Percentiles rank a stretch among this genome's conserved stretches.
Conservation (phyloP, 768 basidiomycete species). For the Steccherinum ochraceum region DNA sequence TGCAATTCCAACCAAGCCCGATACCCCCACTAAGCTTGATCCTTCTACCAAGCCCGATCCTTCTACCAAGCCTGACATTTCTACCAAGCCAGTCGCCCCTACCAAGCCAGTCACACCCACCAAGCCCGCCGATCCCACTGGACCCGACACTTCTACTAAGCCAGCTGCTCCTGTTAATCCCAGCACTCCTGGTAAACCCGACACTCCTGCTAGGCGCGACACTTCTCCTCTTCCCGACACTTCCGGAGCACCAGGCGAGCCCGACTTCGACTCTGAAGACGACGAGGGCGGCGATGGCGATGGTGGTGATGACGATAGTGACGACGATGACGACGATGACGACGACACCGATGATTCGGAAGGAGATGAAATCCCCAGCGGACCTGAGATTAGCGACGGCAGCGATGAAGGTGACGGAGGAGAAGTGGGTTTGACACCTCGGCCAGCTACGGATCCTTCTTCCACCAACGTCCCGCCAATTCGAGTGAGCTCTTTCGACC, state of each 20-base stretch:
- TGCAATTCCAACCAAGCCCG: neutral
- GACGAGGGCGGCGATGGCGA: neutral
- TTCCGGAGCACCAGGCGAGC: too few relatives aligned
- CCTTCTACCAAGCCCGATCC: neutral
- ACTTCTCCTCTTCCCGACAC: too few relatives aligned
- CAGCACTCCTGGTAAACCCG: too few relatives aligned
- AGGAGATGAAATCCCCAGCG: neutral
- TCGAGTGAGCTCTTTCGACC: too few relatives aligned
- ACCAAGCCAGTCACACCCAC: neutral
- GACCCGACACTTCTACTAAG: too few relatives aligned
- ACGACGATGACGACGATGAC: neutral
- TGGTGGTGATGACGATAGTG: neutral
- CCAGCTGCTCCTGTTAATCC: too few relatives aligned
- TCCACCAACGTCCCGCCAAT: too few relatives aligned
- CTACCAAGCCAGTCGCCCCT: too few relatives aligned
- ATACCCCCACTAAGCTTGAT: neutral
- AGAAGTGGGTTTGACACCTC: too few relatives aligned
- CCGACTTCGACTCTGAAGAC: neutral
- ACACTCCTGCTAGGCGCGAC: too few relatives aligned
- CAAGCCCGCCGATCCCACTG: too few relatives aligned
- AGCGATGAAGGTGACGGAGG: neutral
- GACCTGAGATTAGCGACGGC: neutral
- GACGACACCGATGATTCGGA: neutral
- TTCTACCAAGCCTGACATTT: neutral
- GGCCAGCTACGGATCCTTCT: too few relatives aligned